phyloP scores from a whole-genome alignment of 345 rosid genomes.

The Euphorbia tirucalli region DNA sequence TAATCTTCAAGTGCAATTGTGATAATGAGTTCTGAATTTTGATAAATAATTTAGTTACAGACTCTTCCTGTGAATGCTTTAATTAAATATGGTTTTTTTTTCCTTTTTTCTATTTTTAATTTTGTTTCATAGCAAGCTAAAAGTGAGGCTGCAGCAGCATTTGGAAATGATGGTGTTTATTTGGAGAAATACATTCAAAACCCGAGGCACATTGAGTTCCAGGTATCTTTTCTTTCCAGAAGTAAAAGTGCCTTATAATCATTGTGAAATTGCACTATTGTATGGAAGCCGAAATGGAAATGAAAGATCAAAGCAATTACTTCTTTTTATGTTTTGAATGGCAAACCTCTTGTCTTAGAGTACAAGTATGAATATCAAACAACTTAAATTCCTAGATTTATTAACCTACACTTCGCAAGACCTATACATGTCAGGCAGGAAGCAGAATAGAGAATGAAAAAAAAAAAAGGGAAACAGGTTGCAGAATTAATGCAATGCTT shows the following conservation, averaged over 20 bases:
- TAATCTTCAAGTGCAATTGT: not conserved
- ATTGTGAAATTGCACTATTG: not conserved
- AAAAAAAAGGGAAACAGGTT: not conserved
- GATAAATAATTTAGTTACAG: not conserved
- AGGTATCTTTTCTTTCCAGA: constrained; percentile 44
- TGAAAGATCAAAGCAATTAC: not conserved
- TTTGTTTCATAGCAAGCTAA: constrained; percentile 78
- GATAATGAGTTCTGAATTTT: not conserved
- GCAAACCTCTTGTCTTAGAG: not conserved
- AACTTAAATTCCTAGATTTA: not conserved
- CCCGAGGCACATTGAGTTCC: constrained; percentile 98
- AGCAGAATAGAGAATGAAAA: not conserved
- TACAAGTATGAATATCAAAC: too few species aligned
- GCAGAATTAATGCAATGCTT: not conserved
- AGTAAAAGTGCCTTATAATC: not conserved
- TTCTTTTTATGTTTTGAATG: not conserved
- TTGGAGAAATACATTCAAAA: constrained; percentile 90
- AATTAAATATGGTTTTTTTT: constrained; percentile 17
- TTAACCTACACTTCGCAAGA: not conserved
- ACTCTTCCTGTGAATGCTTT: not conserved
- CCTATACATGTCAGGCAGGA: not conserved
- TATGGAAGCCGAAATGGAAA: too few species aligned
- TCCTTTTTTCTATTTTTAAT: not conserved
- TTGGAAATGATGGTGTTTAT: constrained; percentile 98
- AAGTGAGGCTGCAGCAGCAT: constrained; percentile 98